Evolutionary conservation across 345 rosid genomes (phyloP).

Genomic region (Syzygium oleosum): DNA sequence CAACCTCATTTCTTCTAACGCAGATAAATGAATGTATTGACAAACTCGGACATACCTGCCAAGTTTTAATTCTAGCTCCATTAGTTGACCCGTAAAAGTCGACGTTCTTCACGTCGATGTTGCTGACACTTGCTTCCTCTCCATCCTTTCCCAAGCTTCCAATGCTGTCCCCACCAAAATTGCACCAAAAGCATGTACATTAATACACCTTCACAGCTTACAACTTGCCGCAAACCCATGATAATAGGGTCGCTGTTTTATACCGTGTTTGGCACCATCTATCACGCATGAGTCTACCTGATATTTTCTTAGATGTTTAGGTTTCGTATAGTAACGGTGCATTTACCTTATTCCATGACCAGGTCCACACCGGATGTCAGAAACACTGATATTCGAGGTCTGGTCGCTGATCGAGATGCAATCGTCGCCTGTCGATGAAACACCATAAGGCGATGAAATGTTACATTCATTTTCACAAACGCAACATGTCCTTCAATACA

Average conservation of each 20-base stretch:
- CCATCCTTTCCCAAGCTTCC: constrained; percentile 52
- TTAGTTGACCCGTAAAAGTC: constrained; percentile 28
- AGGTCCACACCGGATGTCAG: constrained; percentile 2
- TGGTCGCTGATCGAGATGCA: constrained; percentile 1
- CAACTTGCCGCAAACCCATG: neutral
- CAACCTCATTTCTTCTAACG: neutral
- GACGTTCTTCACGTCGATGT: constrained; percentile 29
- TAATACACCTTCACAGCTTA: neutral
- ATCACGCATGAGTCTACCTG: neutral
- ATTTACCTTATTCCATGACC: constrained; percentile 9
- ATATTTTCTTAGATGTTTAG: neutral
- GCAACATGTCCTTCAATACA: neutral
- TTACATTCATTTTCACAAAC: neutral
- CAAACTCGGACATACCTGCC: constrained; percentile 20
- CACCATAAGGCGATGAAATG: neutral
- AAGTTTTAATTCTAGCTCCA: constrained; percentile 58
- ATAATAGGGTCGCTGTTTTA: neutral
- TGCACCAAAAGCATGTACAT: neutral
- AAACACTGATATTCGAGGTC: neutral
- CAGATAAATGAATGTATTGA: neutral
- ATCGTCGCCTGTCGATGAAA: constrained; percentile 5
- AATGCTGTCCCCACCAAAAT: constrained; percentile 13
- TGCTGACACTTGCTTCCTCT: constrained; percentile 15
- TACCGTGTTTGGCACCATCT: neutral
- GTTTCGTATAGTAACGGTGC: neutral